A percentile compares a stretch with the other conserved stretches of the same genome.
These are phyloP conservation scores for Endogone sp. DNA, from an alignment of 192 early-diverging fungal genomes.

Conservation along the genomic window DNA sequence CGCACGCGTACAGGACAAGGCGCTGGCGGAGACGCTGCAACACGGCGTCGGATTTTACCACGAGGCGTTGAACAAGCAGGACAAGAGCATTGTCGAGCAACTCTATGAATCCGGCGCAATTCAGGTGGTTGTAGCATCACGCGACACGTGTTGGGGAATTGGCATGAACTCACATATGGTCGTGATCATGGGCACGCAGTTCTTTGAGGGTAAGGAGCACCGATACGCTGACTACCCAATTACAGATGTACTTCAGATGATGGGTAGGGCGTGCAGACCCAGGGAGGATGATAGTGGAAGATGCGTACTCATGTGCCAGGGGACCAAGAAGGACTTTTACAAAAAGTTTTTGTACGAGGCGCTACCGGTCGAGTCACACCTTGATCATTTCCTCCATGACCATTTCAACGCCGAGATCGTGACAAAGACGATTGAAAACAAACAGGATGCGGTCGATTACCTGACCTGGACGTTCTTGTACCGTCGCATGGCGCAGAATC, in stretches of 20 bases:
- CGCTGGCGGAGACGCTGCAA: constrained; percentile 63
- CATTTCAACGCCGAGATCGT: constrained; percentile 97
- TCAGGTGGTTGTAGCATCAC: constrained; percentile 86
- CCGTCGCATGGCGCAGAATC: constrained; percentile 93
- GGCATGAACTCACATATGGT: constrained; percentile 80
- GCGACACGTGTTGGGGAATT: constrained; percentile 92
- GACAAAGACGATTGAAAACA: constrained; percentile 91
- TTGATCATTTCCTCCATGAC: constrained; percentile 94
- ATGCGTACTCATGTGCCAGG: constrained; percentile 93
- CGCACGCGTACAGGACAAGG: constrained; percentile 66
- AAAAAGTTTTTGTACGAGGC: constrained; percentile 98
- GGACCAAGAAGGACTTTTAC: constrained; percentile 94
- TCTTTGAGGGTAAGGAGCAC: constrained; percentile 91
- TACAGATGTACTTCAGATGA: constrained; percentile 97
- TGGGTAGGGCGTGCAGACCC: constrained; percentile 85
- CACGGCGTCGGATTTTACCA: constrained; percentile 91
- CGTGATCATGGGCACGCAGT: constrained; percentile 96
- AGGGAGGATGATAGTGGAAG: constrained; percentile 58
- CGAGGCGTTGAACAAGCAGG: constrained; percentile 76
- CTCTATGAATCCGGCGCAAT: constrained; percentile 77
- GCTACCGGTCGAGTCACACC: constrained; percentile 90
- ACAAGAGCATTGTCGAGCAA: constrained; percentile 67
- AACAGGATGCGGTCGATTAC: constrained; percentile 99
- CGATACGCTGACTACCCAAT: constrained; percentile 95
- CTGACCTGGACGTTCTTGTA: constrained; percentile 99